phyloP scores from a whole-genome alignment of 2,329 filamentous ascomycete species.

The Aspergillus carbonarius region DNA sequence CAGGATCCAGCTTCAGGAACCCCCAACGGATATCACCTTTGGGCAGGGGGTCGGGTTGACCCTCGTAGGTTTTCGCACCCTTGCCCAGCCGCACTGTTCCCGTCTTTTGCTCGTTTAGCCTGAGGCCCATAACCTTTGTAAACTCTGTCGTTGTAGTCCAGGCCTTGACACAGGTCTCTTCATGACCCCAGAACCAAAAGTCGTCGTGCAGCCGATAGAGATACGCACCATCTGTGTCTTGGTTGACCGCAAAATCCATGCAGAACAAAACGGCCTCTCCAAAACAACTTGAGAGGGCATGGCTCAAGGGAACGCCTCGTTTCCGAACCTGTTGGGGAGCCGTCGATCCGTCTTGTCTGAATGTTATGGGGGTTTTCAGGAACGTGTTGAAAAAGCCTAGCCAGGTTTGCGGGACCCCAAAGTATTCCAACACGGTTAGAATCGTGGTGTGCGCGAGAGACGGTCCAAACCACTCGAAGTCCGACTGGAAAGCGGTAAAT shows the following conservation, averaged over 20 bases:
- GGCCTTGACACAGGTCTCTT: slow-evolving; percentile 53
- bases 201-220: slow-evolving; percentile 65
- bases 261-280: slow-evolving; percentile 63
- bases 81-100: slow-evolving; percentile 46
- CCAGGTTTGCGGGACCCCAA: slow-evolving; percentile 59
- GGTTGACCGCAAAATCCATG: slow-evolving; percentile 65
- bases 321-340: slow-evolving; percentile 48
- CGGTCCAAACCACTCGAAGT: slow-evolving; percentile 60
- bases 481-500: slow-evolving; percentile 56
- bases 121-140: slow-evolving; percentile 54
- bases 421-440: slow-evolving; percentile 56
- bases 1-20: slow-evolving; percentile 57
- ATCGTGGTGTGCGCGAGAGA: slow-evolving; percentile 61
- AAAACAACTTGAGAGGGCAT: slow-evolving; percentile 59
- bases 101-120: slow-evolving; percentile 60
- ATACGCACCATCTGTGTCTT: slow-evolving; percentile 53
- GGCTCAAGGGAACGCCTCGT: slow-evolving; percentile 60
- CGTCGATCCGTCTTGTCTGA: slow-evolving; percentile 53
- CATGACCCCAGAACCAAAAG: slow-evolving; percentile 65
- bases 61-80: slow-evolving; percentile 4
- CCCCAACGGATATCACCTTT: slow-evolving; percentile 59
- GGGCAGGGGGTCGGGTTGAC: slow-evolving; percentile 41
- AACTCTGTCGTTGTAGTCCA: slow-evolving; percentile 62
- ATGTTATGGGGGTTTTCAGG: slow-evolving; percentile 59
- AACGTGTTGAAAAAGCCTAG: slow-evolving; percentile 60